These are phyloP conservation scores for Lachancea thermotolerans DNA, from an alignment of 805 yeast genomes.

Conservation along the genomic window DNA sequence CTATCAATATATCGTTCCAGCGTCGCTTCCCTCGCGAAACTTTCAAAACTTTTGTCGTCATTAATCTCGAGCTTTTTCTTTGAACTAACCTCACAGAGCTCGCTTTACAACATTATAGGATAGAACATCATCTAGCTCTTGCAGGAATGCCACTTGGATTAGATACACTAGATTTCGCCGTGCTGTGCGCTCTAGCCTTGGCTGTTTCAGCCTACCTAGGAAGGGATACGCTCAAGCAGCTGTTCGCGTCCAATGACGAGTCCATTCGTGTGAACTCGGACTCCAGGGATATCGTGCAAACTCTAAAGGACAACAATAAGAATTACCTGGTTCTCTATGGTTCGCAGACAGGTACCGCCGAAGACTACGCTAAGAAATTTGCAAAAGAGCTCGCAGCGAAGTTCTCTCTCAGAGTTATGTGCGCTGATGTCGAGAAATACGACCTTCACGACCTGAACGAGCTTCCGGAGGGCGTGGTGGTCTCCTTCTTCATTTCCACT, in stretches of 20 bases:
- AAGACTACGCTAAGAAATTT: slow-evolving; percentile 87
- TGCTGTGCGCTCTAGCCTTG: slow-evolving; percentile 56
- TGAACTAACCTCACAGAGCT: too few species aligned
- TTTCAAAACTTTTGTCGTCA: too few species aligned
- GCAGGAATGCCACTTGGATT: slow-evolving; percentile 42
- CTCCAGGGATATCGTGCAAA: slow-evolving; percentile 53
- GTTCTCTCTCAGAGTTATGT: slow-evolving; percentile 76
- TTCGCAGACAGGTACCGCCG: slow-evolving; percentile 98
- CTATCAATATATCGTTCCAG: too few species aligned
- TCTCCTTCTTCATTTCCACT: slow-evolving; percentile 79
- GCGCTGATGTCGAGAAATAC: slow-evolving; percentile 82
- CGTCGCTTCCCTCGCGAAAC: too few species aligned
- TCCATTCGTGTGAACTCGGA: slow-evolving; percentile 34
- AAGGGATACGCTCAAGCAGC: slow-evolving; percentile 45
- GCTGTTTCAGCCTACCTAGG: slow-evolving; percentile 63
- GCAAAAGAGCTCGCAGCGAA: slow-evolving; percentile 81
- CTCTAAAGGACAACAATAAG: slow-evolving; percentile 55
- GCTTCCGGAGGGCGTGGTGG: slow-evolving; percentile 50
- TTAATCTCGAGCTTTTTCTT: too few species aligned
- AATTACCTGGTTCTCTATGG: slow-evolving; percentile 80
- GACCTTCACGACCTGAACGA: slow-evolving; percentile 73
- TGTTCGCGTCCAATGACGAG: slow-evolving; percentile 30
- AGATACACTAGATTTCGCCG: slow-evolving; percentile 66
- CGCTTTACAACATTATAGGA: neutral
- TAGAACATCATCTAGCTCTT: neutral